phyloP scores from a whole-genome alignment of 2,329 filamentous ascomycete genomes.

The Ophiocordyceps camponoti-floridani region DNA sequence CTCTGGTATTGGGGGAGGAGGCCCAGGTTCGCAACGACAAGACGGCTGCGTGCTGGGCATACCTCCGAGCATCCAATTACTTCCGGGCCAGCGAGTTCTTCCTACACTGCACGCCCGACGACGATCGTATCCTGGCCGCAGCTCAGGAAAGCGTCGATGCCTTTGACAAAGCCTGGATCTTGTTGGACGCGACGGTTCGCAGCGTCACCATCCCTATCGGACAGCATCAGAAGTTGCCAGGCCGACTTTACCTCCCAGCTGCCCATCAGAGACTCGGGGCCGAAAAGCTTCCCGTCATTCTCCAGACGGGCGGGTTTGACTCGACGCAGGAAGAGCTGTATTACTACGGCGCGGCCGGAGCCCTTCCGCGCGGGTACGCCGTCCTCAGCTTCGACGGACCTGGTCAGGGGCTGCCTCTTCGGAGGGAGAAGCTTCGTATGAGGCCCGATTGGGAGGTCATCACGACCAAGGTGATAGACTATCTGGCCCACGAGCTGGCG shows the following conservation, averaged over 20 bases:
- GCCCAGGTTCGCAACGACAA: constrained; percentile 11
- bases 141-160: constrained; percentile 7
- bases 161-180: constrained; percentile 11
- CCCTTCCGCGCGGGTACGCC: constrained; percentile 18
- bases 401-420: constrained; percentile 21
- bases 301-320: constrained; percentile 18
- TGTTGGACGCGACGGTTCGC: constrained; percentile 11
- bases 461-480: constrained; percentile 12
- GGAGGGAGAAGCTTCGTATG: constrained; percentile 10
- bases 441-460: constrained; percentile 21
- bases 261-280: constrained; percentile 4
- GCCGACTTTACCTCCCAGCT: constrained; percentile 16
- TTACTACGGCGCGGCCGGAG: constrained; percentile 11
- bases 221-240: constrained; percentile 14
- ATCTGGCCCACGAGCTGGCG: constrained; percentile 6
- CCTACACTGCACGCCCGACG: constrained; percentile 5
- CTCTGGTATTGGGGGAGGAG: constrained; percentile 16
- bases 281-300: constrained; percentile 14
- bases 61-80: constrained; percentile 22
- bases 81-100: constrained; percentile 17
- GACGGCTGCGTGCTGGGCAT: constrained; percentile 14
- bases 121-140: constrained; percentile 11
- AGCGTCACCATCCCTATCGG: constrained; percentile 20
- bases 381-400: constrained; percentile 26
- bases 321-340: constrained; percentile 22